Base-by-base conservation (phyloP, 345 rosid genomes). In the Hevea brasiliensis region DNA sequence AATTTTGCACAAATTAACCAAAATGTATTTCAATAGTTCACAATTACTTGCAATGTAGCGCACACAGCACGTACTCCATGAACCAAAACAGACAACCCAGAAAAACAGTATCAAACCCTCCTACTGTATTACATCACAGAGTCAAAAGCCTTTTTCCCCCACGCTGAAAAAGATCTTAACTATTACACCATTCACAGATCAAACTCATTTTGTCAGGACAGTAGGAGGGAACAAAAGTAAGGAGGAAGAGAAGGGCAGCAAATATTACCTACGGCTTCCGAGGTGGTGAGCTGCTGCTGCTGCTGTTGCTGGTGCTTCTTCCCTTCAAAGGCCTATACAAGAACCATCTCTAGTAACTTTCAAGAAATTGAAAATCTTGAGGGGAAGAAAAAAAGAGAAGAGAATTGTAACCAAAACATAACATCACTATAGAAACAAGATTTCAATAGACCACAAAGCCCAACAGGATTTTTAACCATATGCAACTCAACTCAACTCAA, bases 311-410 rank as follows among this genome's bases (percentile, higher is more conserved):
- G 77, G 88, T 84, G 68, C 96, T 88, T 84, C 91, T 86, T 75
- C 94, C 94, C 79, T 92, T 85, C 81, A 89, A 42, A n/a, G 94
- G 93, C 94, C 99, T 92, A 71, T 62, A 81, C 29, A 72, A 44
- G 45, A 77, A 76, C 45, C 42, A 67, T 37, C 2, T 24, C 37
- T 26, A 26, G 57, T 65, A 26, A 65, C 32, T 65, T 10, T 9
- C n/a, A 65, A 18, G 50, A 48, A 4, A 32, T 32, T 32, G 2
- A 4, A 9, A 67, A 67, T 35, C 8, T 35, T 8, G 41, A 61
- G 13, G 35, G 20, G 24, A 32, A 32, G 37, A 32, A 32, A 32
- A 61, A 4, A 8, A 20, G 7, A 37, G 18, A 0, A 35, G 17
- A 37, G 24, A 35, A 61, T 23, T 12, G 29, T 2, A 9, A 35